Evolutionary conservation across 495 filamentous ascomycete species (phyloP).

Genomic region (Annulohypoxylon bovei): DNA sequence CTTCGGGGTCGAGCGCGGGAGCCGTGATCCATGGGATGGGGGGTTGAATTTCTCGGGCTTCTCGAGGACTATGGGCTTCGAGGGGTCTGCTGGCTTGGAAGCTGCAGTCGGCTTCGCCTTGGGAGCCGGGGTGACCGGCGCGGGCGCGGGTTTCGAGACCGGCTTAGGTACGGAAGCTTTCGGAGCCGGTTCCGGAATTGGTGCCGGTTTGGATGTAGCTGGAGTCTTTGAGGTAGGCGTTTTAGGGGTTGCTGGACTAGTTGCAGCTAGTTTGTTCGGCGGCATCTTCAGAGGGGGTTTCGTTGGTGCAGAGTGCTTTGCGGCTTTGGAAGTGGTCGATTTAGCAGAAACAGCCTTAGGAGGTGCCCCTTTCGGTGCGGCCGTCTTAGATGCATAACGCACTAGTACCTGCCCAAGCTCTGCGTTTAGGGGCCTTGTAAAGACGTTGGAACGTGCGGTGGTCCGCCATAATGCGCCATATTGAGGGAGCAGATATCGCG

Average conservation of each 20-base stretch:
- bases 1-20: slow-evolving; percentile 52
- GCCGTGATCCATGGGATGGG: slow-evolving; percentile 78
- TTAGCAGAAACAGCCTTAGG: slow-evolving; percentile 27
- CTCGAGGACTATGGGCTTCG: slow-evolving; percentile 71
- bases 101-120: slow-evolving; percentile 9
- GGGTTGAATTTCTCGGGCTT: slow-evolving; percentile 86
- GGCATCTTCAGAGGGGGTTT: slow-evolving; percentile 40
- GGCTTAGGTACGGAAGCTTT: slow-evolving; percentile 11
- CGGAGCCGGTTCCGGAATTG: background rate
- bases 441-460: slow-evolving; percentile 28
- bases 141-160: slow-evolving; percentile 9
- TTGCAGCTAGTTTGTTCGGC: slow-evolving; percentile 1
- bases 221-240: background rate
- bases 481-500: slow-evolving; percentile 65
- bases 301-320: slow-evolving; percentile 50
- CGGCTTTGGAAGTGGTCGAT: slow-evolving; percentile 32
- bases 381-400: slow-evolving; percentile 47
- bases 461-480: slow-evolving; percentile 58
- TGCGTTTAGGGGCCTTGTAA: slow-evolving; percentile 38
- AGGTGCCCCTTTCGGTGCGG: slow-evolving; percentile 21
- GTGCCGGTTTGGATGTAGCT: background rate
- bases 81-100: slow-evolving; percentile 28
- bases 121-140: slow-evolving; percentile 32
- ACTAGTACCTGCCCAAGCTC: slow-evolving; percentile 42
- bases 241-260: background rate